Percentiles rank a stretch among this genome's conserved stretches.
Evolutionary conservation across 108 stramenopile genomes (phyloP).

Genomic region (Aurantiochytrium sp.): DNA sequence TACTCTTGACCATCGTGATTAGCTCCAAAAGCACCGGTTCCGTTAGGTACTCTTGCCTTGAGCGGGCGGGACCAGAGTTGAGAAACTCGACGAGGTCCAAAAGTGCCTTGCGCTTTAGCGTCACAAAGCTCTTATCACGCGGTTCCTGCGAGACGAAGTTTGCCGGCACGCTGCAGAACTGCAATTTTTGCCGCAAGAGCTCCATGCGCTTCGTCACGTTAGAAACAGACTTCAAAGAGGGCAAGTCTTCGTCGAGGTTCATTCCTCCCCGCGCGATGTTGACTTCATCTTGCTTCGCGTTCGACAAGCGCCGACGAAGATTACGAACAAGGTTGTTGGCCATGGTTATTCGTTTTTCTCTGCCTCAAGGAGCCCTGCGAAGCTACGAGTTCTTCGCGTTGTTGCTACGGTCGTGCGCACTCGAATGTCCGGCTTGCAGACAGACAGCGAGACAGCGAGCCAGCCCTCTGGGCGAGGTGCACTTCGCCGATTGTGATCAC

Average conservation of each 20-base stretch:
- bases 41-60: slow-evolving; percentile 86
- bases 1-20: slow-evolving; percentile 76
- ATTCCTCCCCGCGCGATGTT: not conserved
- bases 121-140: not conserved
- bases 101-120: slow-evolving; percentile 90
- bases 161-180: not conserved
- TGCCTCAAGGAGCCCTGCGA: too few relatives aligned
- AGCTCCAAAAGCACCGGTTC: slow-evolving; percentile 83
- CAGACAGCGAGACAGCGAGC: too few relatives aligned
- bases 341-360: not conserved
- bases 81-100: slow-evolving; percentile 95
- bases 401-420: too few relatives aligned
- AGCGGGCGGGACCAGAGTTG: slow-evolving; percentile 79
- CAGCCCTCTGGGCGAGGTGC: too few relatives aligned
- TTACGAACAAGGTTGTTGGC: not conserved
- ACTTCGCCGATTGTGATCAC: too few relatives aligned
- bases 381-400: too few relatives aligned
- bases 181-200: not conserved
- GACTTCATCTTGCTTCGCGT: not conserved
- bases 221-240: not conserved
- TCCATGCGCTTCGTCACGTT: slow-evolving; percentile 1
- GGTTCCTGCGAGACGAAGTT: not conserved
- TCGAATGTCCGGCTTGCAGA: too few relatives aligned
- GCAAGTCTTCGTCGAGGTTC: not conserved
- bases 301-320: not conserved